Evolutionary conservation across 805 yeast genomes (phyloP), one percentile per base, ranked within the genome.

Genomic region (Candida qinlingensis): DNA sequence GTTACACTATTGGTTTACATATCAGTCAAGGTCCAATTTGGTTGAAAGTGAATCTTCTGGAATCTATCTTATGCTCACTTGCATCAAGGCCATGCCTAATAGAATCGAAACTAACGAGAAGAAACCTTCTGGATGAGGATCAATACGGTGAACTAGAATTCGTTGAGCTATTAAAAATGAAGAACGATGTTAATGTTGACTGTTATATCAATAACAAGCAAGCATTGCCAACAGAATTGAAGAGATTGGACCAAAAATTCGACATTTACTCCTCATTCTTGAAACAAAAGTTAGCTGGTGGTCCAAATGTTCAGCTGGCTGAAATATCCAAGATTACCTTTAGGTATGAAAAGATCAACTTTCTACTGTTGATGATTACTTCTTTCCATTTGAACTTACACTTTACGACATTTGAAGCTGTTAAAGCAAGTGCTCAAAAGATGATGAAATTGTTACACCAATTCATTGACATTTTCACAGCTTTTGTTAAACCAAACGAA

Each of bases 1-100:
- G 58, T 11, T 59, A 46, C 45, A 30, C 54, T 1, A 41, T 51
- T 31, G 61, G 62, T 1, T 8, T 60, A 1, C 61, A 60, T 46
- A 42, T 54, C 2, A 11, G 37, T 3, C 59, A 55, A 36, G 60
- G 54, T 4, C 39, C 46, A 4, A 6, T 54, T 6, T 60, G 64
- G 64, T 39, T 48, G 30, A 59, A 53, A 31, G 47, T 60, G 13
- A 51, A 51, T 25, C 27, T 54, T 0, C 7, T 55, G 13, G 64
- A 60, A 39, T n/a, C 60, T 1, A 9, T 59, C 4, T 1, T 59
- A n/a, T 54, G 58, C 26, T 43, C 51, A 1, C 40, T 46, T 1
- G 35, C 54, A 0, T 50, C 61, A 33, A 51, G 63, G 30, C 64
- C 64, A 1, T 54, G 51, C 5, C 7, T 51, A 12, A 29, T 55